Percentiles rank a stretch among this genome's conserved stretches.
These are phyloP conservation scores for Lactarius vividus DNA, from an alignment of 768 basidiomycete genomes.

Conservation along the genomic window DNA sequence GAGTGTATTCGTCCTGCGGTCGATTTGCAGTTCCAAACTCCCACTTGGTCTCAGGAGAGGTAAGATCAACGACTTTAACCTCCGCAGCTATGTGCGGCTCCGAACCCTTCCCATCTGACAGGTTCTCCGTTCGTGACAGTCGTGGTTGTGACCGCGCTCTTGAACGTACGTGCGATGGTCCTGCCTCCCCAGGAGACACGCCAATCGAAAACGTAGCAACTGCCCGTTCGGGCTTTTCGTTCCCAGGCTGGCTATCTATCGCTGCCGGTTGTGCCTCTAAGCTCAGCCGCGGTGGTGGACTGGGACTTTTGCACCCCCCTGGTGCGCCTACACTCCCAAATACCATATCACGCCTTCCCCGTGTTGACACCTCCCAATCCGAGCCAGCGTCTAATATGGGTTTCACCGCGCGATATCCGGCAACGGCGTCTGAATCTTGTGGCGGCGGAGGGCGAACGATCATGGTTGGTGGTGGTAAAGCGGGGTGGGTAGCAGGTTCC, in stretches of 20 bases:
- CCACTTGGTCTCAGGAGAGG: slow-evolving; percentile 44
- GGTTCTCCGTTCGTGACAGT: slow-evolving; percentile 10
- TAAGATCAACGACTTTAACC: slow-evolving; percentile 36
- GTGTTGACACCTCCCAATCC: slow-evolving; percentile 5
- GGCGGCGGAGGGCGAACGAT: slow-evolving; percentile 36
- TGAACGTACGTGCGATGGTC: slow-evolving; percentile 33
- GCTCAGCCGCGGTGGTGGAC: slow-evolving; percentile 25
- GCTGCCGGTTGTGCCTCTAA: slow-evolving; percentile 10
- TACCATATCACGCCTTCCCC: slow-evolving; percentile 21
- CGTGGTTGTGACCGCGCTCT: slow-evolving; percentile 33
- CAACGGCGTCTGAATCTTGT: slow-evolving; percentile 37
- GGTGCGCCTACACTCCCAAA: slow-evolving; percentile 27
- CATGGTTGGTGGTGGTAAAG: slow-evolving; percentile 35
- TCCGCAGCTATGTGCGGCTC: slow-evolving; percentile 8
- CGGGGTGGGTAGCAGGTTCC: slow-evolving; percentile 16
- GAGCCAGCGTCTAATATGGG: slow-evolving; percentile 18
- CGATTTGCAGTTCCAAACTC: slow-evolving; percentile 51
- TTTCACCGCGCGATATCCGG: slow-evolving; percentile 36
- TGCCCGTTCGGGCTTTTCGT: slow-evolving; percentile 33
- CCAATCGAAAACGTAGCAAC: slow-evolving; percentile 46
- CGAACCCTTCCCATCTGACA: slow-evolving; percentile 5
- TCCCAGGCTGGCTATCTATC: slow-evolving; percentile 1
- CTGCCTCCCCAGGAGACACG: slow-evolving; percentile 39
- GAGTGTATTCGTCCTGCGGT: slow-evolving; percentile 13
- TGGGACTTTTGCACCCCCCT: slow-evolving; percentile 28